Evolutionary conservation across 768 basidiomycete genomes (phyloP).

Genomic region (Heimioporus sp.): DNA sequence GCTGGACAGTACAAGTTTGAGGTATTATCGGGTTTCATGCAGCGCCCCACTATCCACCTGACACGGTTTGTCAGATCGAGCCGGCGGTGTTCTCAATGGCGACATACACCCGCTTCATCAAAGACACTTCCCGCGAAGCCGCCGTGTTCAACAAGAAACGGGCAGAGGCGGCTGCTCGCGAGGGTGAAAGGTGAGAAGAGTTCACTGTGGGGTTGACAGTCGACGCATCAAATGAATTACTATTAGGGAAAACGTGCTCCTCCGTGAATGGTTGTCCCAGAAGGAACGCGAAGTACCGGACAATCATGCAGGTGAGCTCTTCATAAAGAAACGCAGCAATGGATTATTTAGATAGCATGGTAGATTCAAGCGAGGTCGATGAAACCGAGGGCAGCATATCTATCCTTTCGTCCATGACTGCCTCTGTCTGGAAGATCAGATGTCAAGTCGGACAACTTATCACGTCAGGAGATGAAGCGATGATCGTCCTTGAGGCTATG

Average conservation of each 20-base stretch:
- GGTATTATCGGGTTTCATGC: conserved; percentile 24
- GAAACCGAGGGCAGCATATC: conserved; percentile 3
- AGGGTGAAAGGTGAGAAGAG: conserved; percentile 40
- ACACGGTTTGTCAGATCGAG: conserved; percentile 39
- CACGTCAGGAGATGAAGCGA: conserved; percentile 37
- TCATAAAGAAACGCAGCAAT: not conserved
- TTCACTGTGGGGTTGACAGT: too few species aligned
- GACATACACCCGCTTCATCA: conserved; percentile 43
- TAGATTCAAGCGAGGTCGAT: conserved; percentile 1
- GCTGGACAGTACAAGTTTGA: conserved; percentile 52
- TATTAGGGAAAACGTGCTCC: conserved; percentile 42
- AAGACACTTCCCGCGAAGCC: conserved; percentile 42
- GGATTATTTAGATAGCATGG: not conserved
- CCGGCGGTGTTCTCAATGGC: conserved; percentile 51
- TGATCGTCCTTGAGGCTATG: conserved; percentile 62
- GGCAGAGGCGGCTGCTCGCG: conserved; percentile 30
- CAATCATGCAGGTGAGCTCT: conserved; percentile 1
- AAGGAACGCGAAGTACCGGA: conserved; percentile 17
- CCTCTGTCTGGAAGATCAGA: conserved; percentile 51
- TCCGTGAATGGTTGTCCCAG: conserved; percentile 42
- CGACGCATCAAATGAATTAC: not conserved
- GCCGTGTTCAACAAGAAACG: conserved; percentile 41
- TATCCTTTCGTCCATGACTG: conserved; percentile 39
- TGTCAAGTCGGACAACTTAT: conserved; percentile 43
- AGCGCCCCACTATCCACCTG: not conserved